Evolutionary conservation across 2,329 filamentous ascomycete genomes (phyloP).

Genomic region (Fusarium sp.): DNA sequence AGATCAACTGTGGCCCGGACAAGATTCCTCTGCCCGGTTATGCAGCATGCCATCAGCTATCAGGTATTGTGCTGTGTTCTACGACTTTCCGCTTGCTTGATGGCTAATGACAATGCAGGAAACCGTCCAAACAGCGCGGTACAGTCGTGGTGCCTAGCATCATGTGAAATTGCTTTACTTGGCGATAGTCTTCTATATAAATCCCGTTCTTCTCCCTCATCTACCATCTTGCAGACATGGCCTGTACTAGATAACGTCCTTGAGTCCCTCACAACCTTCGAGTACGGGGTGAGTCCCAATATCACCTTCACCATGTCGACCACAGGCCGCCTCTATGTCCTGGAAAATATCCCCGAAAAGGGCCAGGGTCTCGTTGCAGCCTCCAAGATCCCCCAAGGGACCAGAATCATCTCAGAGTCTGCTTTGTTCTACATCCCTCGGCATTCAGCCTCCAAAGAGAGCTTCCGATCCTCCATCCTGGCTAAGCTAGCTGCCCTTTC

Average conservation of each 20-base stretch:
- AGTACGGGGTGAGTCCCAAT: background rate
- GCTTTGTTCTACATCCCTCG: background rate
- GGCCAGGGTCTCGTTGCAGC: slow-evolving; percentile 22
- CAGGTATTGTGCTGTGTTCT: too few relatives aligned
- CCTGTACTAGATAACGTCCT: background rate
- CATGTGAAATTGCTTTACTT: too few relatives aligned
- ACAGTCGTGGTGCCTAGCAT: too few relatives aligned
- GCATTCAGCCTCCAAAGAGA: background rate
- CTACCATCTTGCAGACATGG: background rate
- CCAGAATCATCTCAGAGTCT: slow-evolving; percentile 24
- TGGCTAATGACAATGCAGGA: too few relatives aligned
- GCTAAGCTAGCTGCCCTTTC: background rate
- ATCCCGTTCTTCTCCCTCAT: too few relatives aligned
- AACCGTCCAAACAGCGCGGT: too few relatives aligned
- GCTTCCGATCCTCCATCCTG: background rate
- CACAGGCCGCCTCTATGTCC: background rate
- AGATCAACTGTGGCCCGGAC: too few relatives aligned
- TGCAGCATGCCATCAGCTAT: too few relatives aligned
- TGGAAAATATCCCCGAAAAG: slow-evolving; percentile 15
- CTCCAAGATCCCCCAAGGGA: slow-evolving; percentile 20
- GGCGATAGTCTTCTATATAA: slow-evolving; percentile 15
- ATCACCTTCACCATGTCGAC: background rate
- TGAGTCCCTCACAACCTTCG: background rate
- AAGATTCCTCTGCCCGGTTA: too few relatives aligned
- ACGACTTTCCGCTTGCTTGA: too few relatives aligned